Conservation (phyloP, 1,284 basidiomycete genomes). For the Melampsora occidentalis region DNA sequence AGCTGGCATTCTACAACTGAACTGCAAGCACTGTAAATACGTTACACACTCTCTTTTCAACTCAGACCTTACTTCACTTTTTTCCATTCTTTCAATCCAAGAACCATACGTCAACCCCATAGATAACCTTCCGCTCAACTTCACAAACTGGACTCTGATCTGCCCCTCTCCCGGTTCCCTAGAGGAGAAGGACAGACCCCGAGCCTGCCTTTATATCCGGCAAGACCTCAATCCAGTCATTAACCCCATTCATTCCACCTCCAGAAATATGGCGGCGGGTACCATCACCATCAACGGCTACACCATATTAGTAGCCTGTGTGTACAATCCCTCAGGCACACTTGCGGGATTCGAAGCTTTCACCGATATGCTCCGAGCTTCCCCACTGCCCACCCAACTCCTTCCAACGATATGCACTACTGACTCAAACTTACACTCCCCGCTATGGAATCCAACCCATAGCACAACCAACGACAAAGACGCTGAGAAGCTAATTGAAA, state of each 20-base stretch:
- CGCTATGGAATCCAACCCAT: not conserved
- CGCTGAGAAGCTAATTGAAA: not conserved
- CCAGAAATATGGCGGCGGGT: not conserved
- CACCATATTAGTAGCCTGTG: not conserved
- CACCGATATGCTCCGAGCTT: not conserved
- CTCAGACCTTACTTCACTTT: not conserved
- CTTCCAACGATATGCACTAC: not conserved
- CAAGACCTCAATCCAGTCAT: not conserved
- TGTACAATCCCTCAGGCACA: not conserved
- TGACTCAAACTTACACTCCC: slow-evolving; percentile 12
- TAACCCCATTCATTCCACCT: not conserved
- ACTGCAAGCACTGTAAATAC: too few relatives aligned
- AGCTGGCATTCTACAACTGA: too few relatives aligned
- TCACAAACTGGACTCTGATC: not conserved
- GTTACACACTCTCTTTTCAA: too few relatives aligned
- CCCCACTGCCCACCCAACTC: not conserved
- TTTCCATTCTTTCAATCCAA: not conserved
- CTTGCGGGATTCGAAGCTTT: not conserved
- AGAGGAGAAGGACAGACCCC: not conserved
- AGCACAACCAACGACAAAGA: not conserved
- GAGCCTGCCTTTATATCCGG: slow-evolving; percentile 12
- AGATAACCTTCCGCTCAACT: not conserved
- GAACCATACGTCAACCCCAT: slow-evolving; percentile 1
- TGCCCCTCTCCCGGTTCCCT: not conserved
- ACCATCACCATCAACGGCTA: not conserved